These are phyloP conservation scores for Tuber brumale DNA, from an alignment of 495 filamentous ascomycete genomes.

Conservation along the genomic window DNA sequence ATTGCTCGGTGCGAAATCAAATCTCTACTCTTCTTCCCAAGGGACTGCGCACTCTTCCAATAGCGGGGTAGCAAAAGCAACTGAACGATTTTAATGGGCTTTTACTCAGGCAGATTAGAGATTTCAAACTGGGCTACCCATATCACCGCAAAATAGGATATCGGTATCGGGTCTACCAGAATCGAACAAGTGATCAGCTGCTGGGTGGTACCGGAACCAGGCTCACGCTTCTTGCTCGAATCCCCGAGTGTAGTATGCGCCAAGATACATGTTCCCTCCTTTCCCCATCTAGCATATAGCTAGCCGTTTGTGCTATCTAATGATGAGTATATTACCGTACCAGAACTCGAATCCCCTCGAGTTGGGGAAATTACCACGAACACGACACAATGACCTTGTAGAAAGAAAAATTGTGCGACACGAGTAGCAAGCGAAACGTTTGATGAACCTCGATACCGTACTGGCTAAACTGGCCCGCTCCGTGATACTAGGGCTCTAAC, in stretches of 20 bases:
- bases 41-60: neutral
- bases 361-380: neutral
- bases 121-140: neutral
- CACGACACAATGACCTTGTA: neutral
- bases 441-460: neutral
- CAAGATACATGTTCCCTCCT: neutral
- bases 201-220: neutral
- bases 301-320: neutral
- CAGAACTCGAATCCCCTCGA: neutral
- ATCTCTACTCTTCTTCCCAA: neutral
- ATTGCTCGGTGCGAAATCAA: neutral
- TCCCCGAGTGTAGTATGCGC: neutral
- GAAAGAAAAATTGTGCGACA: neutral
- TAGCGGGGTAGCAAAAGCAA: neutral
- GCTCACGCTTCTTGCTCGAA: neutral
- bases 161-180: neutral
- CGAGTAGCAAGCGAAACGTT: neutral
- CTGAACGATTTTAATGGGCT: neutral
- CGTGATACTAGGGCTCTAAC: neutral
- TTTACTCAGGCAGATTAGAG: neutral
- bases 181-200: neutral
- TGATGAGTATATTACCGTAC: neutral
- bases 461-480: neutral
- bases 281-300: neutral
- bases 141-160: neutral